These are phyloP conservation scores for Taphrina communis DNA, from an alignment of 1,139 yeast genomes.

Conservation along the genomic window DNA sequence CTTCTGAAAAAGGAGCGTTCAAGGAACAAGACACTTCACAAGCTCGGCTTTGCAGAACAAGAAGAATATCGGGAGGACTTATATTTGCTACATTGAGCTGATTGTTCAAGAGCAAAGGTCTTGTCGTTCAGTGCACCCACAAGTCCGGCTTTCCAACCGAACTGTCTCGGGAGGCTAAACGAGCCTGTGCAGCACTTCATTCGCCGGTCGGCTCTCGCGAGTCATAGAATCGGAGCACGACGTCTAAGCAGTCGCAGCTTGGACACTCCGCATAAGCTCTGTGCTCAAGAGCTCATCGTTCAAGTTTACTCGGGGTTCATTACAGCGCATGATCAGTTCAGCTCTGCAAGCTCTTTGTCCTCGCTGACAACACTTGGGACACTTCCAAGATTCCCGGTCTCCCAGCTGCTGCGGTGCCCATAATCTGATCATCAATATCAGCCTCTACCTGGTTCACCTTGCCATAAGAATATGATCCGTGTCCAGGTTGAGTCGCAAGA, in stretches of 20 bases:
- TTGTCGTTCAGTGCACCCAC: too few species aligned
- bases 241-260: too few species aligned
- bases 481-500: constrained; percentile 5
- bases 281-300: too few species aligned
- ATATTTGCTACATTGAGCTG: constrained; percentile 27
- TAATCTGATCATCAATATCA: constrained; percentile 32
- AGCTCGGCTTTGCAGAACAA: constrained; percentile 41
- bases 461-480: constrained; percentile 19
- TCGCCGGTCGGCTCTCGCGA: too few species aligned
- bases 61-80: constrained; percentile 40
- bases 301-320: too few species aligned
- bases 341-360: neutral
- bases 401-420: constrained; percentile 42
- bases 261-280: too few species aligned
- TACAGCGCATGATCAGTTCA: neutral
- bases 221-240: too few species aligned
- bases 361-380: neutral
- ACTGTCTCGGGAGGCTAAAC: too few species aligned
- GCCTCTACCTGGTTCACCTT: constrained; percentile 20
- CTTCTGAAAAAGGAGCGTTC: constrained; percentile 57
- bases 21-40: constrained; percentile 59
- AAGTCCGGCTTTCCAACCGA: too few species aligned
- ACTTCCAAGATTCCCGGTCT: constrained; percentile 36
- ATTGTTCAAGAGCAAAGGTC: neutral
- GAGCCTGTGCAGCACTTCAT: too few species aligned